These are phyloP conservation scores for Mortierella sp. DNA, from an alignment of 371 early-diverging fungal genomes.

Conservation along the genomic window DNA sequence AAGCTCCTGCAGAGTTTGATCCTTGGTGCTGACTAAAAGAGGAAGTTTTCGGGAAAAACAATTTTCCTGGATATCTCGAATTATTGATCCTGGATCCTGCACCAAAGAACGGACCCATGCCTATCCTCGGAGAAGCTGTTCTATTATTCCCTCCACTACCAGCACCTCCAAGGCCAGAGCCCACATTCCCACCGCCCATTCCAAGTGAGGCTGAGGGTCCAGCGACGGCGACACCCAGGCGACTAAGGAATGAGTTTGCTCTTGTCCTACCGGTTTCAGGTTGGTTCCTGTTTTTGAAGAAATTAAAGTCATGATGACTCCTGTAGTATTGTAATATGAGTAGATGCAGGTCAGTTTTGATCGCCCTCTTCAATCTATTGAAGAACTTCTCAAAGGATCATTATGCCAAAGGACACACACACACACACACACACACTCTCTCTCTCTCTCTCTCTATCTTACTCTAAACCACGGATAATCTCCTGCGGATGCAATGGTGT, in stretches of 20 bases:
- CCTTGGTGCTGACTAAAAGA: slow-evolving; percentile 11
- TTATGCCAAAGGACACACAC: too few species aligned
- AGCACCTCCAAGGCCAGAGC: not conserved
- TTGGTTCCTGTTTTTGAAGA: slow-evolving; percentile 52
- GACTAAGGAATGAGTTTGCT: slow-evolving; percentile 35
- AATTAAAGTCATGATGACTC: slow-evolving; percentile 55
- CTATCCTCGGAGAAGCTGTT: slow-evolving; percentile 34
- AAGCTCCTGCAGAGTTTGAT: slow-evolving; percentile 13
- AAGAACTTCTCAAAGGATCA: too few species aligned
- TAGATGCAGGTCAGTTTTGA: not conserved
- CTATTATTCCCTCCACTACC: not conserved
- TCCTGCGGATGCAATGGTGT: slow-evolving; percentile 47
- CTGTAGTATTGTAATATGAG: slow-evolving; percentile 6
- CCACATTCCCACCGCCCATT: not conserved
- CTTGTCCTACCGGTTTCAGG: slow-evolving; percentile 28
- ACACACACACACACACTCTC: not conserved
- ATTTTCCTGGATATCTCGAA: slow-evolving; percentile 21
- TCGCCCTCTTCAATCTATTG: too few species aligned
- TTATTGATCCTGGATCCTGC: slow-evolving; percentile 25
- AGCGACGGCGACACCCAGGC: slow-evolving; percentile 29
- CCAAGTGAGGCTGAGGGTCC: slow-evolving; percentile 6
- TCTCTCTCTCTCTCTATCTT: too few species aligned
- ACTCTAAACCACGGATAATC: slow-evolving; percentile 50
- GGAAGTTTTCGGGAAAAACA: slow-evolving; percentile 29
- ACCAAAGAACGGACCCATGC: slow-evolving; percentile 41